phyloP scores from a whole-genome alignment of 495 filamentous ascomycete genomes.

The Lindgomyces ingoldianus region DNA sequence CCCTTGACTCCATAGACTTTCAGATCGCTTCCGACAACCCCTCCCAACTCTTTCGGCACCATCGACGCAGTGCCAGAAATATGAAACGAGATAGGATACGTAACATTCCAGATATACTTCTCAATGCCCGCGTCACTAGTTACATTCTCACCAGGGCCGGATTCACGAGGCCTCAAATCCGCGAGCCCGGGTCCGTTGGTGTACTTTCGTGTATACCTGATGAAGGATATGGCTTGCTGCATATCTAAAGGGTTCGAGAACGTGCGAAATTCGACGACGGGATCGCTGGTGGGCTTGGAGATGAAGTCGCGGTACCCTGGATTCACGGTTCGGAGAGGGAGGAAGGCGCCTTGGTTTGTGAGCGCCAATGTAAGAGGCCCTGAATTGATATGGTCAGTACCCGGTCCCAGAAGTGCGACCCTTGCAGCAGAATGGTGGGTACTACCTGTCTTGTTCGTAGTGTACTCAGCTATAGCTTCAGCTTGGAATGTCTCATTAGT shows the following conservation, averaged over 20 bases:
- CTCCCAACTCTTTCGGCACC: constrained; percentile 23
- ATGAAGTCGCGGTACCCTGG: too few species aligned
- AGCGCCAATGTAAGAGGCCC: constrained; percentile 12
- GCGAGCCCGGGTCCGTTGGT: background rate
- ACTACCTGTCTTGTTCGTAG: constrained; percentile 13
- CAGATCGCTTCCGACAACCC: constrained; percentile 18
- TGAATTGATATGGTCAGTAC: too few species aligned
- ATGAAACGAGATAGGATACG: too few species aligned
- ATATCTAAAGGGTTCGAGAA: constrained; percentile 1
- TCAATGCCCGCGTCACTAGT: background rate
- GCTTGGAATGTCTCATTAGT: constrained; percentile 18
- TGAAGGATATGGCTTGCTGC: background rate
- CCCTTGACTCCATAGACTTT: constrained; percentile 26
- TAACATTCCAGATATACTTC: background rate
- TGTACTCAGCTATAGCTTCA: constrained; percentile 11
- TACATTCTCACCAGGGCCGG: background rate
- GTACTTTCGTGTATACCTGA: background rate
- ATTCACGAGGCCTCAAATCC: background rate
- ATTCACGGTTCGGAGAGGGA: constrained; percentile 13
- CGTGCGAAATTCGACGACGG: background rate
- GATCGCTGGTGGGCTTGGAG: background rate
- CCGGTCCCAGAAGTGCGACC: too few species aligned
- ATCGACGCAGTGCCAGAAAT: constrained; percentile 16
- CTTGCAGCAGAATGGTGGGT: too few species aligned
- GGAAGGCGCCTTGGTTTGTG: constrained; percentile 8